phyloP scores from a whole-genome alignment of 345 rosid genomes.

The Rhodamnia rubescens region DNA sequence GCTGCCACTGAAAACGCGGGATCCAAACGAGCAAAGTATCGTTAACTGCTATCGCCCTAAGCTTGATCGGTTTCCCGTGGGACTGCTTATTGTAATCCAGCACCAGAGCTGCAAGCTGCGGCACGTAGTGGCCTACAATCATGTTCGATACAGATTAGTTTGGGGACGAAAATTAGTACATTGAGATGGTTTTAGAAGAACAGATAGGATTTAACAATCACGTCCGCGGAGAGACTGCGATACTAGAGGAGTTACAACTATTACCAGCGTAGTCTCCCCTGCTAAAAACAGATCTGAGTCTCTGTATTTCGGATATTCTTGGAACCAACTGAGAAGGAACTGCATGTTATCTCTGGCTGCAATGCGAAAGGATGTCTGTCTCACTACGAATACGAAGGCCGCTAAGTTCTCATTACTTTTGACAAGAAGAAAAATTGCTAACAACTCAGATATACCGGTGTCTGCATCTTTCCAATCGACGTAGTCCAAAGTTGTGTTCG shows the following conservation, averaged over 20 bases:
- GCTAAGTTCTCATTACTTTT: background rate
- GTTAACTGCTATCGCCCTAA: constrained; percentile 19
- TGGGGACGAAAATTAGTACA: background rate
- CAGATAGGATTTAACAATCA: background rate
- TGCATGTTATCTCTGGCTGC: background rate
- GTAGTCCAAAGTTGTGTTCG: constrained; percentile 18
- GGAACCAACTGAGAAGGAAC: background rate
- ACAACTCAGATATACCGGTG: background rate
- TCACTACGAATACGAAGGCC: background rate
- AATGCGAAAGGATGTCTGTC: background rate
- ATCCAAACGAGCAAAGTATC: background rate
- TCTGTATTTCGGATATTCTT: background rate
- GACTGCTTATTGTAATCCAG: constrained; percentile 20
- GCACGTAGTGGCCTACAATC: constrained; percentile 23
- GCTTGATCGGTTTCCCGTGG: constrained; percentile 10
- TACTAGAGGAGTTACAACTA: background rate
- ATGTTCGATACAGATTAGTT: background rate
- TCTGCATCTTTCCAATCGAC: constrained; percentile 7
- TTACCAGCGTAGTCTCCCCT: background rate
- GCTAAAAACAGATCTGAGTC: background rate
- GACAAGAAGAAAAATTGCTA: background rate
- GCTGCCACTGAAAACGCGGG: background rate
- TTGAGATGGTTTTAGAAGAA: background rate
- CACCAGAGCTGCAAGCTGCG: constrained; percentile 22
- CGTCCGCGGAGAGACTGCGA: background rate